Percentiles rank a stretch among this genome's conserved stretches.
These are phyloP conservation scores for Russula vinacea DNA, from an alignment of 768 basidiomycete genomes.

Conservation along the genomic window DNA sequence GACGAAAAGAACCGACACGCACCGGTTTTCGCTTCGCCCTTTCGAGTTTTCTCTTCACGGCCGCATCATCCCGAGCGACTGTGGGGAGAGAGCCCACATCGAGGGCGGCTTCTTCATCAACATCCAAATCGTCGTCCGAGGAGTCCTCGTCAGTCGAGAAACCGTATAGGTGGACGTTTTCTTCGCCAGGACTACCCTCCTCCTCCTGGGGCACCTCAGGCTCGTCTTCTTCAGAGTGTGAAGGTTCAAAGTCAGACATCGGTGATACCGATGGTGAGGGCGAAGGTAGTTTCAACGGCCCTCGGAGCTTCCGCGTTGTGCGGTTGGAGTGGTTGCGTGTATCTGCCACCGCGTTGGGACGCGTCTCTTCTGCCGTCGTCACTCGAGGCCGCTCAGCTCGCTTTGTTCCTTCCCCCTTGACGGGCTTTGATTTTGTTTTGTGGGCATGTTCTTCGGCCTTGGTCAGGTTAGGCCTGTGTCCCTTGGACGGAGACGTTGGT, in stretches of 20 bases:
- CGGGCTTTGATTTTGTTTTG: slow-evolving; percentile 10
- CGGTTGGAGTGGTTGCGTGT: background rate
- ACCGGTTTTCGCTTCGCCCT: slow-evolving; percentile 51
- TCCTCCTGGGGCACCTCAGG: slow-evolving; percentile 24
- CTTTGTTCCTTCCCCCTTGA: slow-evolving; percentile 6
- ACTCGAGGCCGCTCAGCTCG: slow-evolving; percentile 12
- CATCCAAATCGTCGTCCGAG: too few relatives aligned
- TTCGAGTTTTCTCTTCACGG: too few relatives aligned
- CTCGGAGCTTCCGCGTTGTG: slow-evolving; percentile 9
- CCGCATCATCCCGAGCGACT: too few relatives aligned
- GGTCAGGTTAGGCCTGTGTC: background rate
- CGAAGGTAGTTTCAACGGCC: slow-evolving; percentile 12
- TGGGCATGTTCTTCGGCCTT: slow-evolving; percentile 10
- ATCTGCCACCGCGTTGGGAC: background rate
- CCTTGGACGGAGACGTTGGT: background rate
- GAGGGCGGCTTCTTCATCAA: too few relatives aligned
- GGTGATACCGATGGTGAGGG: slow-evolving; percentile 6
- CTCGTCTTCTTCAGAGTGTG: slow-evolving; percentile 15
- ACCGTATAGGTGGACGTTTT: slow-evolving; percentile 34
- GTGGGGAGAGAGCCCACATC: too few relatives aligned
- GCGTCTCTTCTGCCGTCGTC: background rate
- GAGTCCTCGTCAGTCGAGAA: too few relatives aligned
- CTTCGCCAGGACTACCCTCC: slow-evolving; percentile 40
- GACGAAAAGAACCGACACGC: slow-evolving; percentile 35
- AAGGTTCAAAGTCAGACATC: background rate